Evolutionary conservation across 345 rosid genomes (phyloP), one percentile per base, ranked within the genome.

Genomic region (Eucalyptus pauciflora): DNA sequence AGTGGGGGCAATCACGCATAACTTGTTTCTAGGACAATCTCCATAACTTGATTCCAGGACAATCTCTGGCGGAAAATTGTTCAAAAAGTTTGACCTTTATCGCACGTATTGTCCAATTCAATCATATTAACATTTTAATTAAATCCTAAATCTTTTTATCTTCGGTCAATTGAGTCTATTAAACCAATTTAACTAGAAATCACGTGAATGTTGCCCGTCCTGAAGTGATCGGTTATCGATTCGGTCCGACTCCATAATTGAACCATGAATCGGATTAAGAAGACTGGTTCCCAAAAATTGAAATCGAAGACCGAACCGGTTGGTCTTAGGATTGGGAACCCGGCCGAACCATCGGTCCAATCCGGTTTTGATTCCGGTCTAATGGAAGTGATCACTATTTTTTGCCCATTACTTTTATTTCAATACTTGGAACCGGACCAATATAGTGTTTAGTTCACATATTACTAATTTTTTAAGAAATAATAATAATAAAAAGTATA

Each of bases 231-330:
- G 25, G 1, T 20, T 52, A 52, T 20, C 1, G 25, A 2, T 52
- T 52, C 1, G 10, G 5, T 52, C 2, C 5, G 1, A 52, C 58
- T 52, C 10, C 25, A 20, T 3, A 20, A 20, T 52, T 52, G 58
- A 52, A 52, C 0, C 0, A 52, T 1, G 10, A 20, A 52, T 52
- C 8, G 10, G 25, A 52, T 52, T 20, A 4, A 52, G 58, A 52
- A 52, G 4, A 52, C 0, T 3, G 4, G 24, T 52, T 52, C 2
- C 9, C 10, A 52, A 52, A 20, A 20, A 3, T 52, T 20, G 5
- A 1, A 20, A 52, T 1, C 0, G 10, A 52, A 52, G 4, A 52
- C 1, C 4, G 1, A 1, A 52, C 10, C 1, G 2, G 0, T 52
- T 20, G 10, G 0, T 52, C 58, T 52, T 52, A 52, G 0, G 2